A percentile compares a stretch with the other conserved stretches of the same genome.
phyloP scores from a whole-genome alignment of 768 basidiomycete species.

The Tylopilus balloui region DNA sequence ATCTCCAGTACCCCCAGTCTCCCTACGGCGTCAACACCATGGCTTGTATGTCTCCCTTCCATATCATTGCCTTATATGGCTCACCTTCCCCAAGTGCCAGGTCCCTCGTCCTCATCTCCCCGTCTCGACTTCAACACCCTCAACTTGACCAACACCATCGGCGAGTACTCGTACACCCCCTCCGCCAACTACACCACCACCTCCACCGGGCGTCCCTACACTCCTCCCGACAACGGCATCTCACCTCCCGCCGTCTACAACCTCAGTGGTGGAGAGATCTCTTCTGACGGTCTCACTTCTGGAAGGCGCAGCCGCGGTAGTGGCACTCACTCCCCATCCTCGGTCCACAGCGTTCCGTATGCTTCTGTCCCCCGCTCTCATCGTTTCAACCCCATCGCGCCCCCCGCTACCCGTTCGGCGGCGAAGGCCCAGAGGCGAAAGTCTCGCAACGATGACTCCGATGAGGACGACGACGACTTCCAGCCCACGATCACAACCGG shows the following conservation, averaged over 20 bases:
- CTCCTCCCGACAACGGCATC: slow-evolving; percentile 63
- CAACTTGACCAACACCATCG: slow-evolving; percentile 51
- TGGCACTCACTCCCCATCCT: slow-evolving; percentile 50
- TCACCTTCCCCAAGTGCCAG: slow-evolving; percentile 41
- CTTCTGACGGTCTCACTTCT: slow-evolving; percentile 66
- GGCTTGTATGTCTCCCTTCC: slow-evolving; percentile 47
- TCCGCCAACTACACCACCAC: slow-evolving; percentile 50
- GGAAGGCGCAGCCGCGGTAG: slow-evolving; percentile 68
- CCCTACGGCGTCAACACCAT: slow-evolving; percentile 58
- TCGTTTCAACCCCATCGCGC: slow-evolving; percentile 70
- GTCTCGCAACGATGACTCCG: slow-evolving; percentile 59
- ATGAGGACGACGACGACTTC: slow-evolving; percentile 75
- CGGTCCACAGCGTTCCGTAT: slow-evolving; percentile 47
- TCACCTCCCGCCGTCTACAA: slow-evolving; percentile 72
- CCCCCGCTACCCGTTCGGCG: slow-evolving; percentile 49
- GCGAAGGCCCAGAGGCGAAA: slow-evolving; percentile 47
- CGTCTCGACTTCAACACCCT: slow-evolving; percentile 61
- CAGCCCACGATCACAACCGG: slow-evolving; percentile 45
- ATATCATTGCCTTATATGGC: neutral
- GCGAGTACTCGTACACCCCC: slow-evolving; percentile 57
- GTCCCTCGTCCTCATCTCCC: slow-evolving; percentile 48
- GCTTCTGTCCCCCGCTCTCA: slow-evolving; percentile 69
- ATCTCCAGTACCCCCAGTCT: slow-evolving; percentile 68
- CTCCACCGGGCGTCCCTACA: slow-evolving; percentile 58
- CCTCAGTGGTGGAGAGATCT: slow-evolving; percentile 64